A percentile compares a stretch with the other conserved stretches of the same genome.
These are phyloP conservation scores for Diaporthe destruens DNA, from an alignment of 2,329 filamentous ascomycete species.

Conservation along the genomic window DNA sequence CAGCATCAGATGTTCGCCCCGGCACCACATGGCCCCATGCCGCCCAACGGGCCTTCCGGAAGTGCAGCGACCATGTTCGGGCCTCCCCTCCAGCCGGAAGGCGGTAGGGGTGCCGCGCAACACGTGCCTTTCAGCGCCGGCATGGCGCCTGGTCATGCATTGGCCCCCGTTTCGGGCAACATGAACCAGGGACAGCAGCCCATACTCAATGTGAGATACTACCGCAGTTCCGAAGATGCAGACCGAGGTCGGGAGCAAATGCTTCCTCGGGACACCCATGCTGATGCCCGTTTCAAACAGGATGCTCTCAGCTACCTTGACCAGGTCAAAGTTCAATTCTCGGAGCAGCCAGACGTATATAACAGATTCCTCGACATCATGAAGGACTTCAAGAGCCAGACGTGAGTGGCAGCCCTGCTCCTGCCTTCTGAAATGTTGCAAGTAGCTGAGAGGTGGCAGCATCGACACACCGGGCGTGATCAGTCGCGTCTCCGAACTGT, in stretches of 20 bases:
- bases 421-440: neutral
- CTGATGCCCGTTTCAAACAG: slow-evolving; percentile 53
- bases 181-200: slow-evolving; percentile 85
- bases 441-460: slow-evolving; percentile 55
- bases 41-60: slow-evolving; percentile 66
- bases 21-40: slow-evolving; percentile 63
- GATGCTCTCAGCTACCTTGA: slow-evolving; percentile 94
- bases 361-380: slow-evolving; percentile 98
- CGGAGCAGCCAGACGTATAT: slow-evolving; percentile 96
- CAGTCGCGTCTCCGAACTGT: slow-evolving; percentile 93
- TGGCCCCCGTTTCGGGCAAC: slow-evolving; percentile 61
- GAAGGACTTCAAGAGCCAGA: slow-evolving; percentile 99
- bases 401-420: slow-evolving; percentile 67
- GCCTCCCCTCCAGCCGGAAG: slow-evolving; percentile 74
- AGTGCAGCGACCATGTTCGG: slow-evolving; percentile 77
- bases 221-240: slow-evolving; percentile 27
- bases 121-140: slow-evolving; percentile 66
- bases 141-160: slow-evolving; percentile 54
- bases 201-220: slow-evolving; percentile 76
- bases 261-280: slow-evolving; percentile 28
- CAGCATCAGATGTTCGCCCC: slow-evolving; percentile 71
- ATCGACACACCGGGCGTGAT: slow-evolving; percentile 99
- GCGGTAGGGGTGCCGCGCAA: slow-evolving; percentile 69
- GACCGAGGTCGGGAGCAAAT: slow-evolving; percentile 31
- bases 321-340: slow-evolving; percentile 98